Evolutionary conservation across 2,329 filamentous ascomycete genomes (phyloP).

Genomic region (Aspergillus texensis): DNA sequence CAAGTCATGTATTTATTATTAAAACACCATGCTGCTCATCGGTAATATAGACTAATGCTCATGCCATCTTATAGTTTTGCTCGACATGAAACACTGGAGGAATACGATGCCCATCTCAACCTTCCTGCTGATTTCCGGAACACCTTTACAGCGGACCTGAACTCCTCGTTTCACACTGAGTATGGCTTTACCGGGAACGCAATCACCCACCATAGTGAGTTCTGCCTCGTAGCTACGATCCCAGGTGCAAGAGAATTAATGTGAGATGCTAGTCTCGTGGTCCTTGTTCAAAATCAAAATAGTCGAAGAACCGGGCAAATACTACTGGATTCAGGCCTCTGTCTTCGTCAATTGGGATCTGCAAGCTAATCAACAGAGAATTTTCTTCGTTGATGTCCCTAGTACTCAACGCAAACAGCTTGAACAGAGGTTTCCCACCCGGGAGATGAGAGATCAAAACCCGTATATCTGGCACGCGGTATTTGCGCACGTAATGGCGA

Average conservation of each 20-base stretch:
- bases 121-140: not conserved
- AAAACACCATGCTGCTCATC: not conserved
- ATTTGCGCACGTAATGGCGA: conserved; percentile 23
- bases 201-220: not conserved
- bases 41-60: not conserved
- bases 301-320: conserved; percentile 11
- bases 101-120: not conserved
- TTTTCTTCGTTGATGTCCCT: conserved; percentile 20
- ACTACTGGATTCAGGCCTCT: conserved; percentile 25
- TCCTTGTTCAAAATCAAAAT: conserved; percentile 29
- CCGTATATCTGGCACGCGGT: conserved; percentile 30
- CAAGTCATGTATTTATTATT: not conserved
- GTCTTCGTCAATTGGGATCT: conserved; percentile 25
- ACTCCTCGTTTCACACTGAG: not conserved
- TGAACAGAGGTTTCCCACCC: not conserved
- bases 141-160: not conserved
- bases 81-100: not conserved
- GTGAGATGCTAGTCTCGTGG: conserved; percentile 24
- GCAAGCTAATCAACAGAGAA: conserved; percentile 6
- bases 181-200: not conserved
- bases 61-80: not conserved
- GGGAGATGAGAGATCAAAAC: conserved; percentile 3
- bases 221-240: not conserved
- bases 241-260: not conserved
- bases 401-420: not conserved